Conservation (phyloP, 768 basidiomycete genomes). For the Mycena rebaudengoi region DNA sequence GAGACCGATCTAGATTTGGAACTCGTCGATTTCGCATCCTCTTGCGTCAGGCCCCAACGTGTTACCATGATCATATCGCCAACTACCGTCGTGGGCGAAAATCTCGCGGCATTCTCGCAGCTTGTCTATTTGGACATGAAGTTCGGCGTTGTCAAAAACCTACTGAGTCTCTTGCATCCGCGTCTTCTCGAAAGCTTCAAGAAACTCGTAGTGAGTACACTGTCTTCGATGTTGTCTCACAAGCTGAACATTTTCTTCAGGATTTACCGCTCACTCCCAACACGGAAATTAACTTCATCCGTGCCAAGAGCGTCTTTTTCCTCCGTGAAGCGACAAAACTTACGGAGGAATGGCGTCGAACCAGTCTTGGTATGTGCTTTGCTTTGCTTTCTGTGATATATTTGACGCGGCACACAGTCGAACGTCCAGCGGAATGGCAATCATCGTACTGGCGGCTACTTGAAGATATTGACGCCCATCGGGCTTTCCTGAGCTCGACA, state of each 20-base stretch:
- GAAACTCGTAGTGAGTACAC: slow-evolving; percentile 3
- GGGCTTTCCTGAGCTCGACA: background rate
- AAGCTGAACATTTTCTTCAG: background rate
- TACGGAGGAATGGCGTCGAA: background rate
- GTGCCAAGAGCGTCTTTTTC: slow-evolving; percentile 12
- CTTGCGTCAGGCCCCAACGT: background rate
- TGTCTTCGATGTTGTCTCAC: no score
- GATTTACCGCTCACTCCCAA: background rate
- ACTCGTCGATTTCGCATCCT: background rate
- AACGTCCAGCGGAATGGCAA: slow-evolving; percentile 1
- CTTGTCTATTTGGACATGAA: slow-evolving; percentile 14
- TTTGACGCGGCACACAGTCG: background rate
- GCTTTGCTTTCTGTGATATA: background rate
- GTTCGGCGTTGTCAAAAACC: background rate
- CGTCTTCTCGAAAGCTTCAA: background rate
- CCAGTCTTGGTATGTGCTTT: background rate
- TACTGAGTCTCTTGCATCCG: background rate
- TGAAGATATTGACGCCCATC: slow-evolving; percentile 16
- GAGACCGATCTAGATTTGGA: background rate
- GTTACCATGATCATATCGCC: background rate
- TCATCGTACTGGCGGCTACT: slow-evolving; percentile 10
- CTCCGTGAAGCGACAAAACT: background rate
- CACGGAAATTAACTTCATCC: slow-evolving; percentile 9
- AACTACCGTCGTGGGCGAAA: background rate
- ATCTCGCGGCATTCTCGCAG: slow-evolving; percentile 12